Percentiles rank a stretch among this genome's conserved stretches.
These are phyloP conservation scores for Phytophthora citrophthora DNA, from an alignment of 352 stramenopile genomes.

Conservation along the genomic window DNA sequence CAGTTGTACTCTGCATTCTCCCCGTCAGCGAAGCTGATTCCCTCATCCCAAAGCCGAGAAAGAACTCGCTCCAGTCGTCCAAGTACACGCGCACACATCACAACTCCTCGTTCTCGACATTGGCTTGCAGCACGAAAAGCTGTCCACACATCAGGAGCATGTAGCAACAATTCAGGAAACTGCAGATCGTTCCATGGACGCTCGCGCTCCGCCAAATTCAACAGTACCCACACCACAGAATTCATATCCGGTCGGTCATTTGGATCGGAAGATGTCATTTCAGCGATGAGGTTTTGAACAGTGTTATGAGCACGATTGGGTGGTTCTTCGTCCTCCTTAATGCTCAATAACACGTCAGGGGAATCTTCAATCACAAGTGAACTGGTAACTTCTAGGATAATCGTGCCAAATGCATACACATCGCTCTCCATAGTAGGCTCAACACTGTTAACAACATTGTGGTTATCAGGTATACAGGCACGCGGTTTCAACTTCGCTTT, in stretches of 20 bases:
- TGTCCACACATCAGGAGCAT: slow-evolving; percentile 41
- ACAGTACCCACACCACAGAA: slow-evolving; percentile 19
- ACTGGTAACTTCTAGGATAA: slow-evolving; percentile 18
- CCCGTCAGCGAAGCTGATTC: slow-evolving; percentile 21
- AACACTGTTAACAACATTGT: neutral
- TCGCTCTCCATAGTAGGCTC: slow-evolving; percentile 16
- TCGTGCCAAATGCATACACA: slow-evolving; percentile 22
- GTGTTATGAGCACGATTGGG: neutral
- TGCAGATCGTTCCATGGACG: slow-evolving; percentile 37
- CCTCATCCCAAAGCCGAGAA: slow-evolving; percentile 34
- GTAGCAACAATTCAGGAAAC: slow-evolving; percentile 36
- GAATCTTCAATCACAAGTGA: neutral
- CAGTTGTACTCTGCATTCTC: slow-evolving; percentile 31
- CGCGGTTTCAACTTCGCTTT: slow-evolving; percentile 33
- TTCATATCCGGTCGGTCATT: slow-evolving; percentile 25
- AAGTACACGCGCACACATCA: slow-evolving; percentile 34
- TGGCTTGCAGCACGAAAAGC: slow-evolving; percentile 30
- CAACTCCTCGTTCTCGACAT: slow-evolving; percentile 22
- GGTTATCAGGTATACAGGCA: neutral
- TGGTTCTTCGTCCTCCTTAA: slow-evolving; percentile 11
- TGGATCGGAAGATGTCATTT: slow-evolving; percentile 18
- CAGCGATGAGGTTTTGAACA: slow-evolving; percentile 9
- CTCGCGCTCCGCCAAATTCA: slow-evolving; percentile 26
- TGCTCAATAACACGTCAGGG: neutral
- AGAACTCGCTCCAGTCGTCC: slow-evolving; percentile 33